phyloP scores from a whole-genome alignment of 2,329 filamentous ascomycete species.

The Penicillium sp. region DNA sequence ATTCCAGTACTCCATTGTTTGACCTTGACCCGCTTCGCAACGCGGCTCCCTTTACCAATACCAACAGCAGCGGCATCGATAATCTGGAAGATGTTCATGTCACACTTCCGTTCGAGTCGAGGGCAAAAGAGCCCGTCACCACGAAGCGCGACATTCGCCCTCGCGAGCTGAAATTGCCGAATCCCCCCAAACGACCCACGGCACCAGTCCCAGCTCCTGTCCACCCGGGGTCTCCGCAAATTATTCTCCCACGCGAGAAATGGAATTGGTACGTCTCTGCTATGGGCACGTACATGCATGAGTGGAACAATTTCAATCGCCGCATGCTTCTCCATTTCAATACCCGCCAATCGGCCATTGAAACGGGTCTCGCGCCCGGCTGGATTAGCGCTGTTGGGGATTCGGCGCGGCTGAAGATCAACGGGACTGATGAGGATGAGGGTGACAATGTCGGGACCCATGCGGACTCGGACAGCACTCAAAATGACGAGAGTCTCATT shows the following conservation, averaged over 20 bases:
- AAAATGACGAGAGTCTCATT: constrained; percentile 28
- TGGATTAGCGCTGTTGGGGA: constrained; percentile 53
- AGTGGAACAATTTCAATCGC: constrained; percentile 53
- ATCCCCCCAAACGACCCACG: constrained; percentile 48
- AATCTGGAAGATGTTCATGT: constrained; percentile 50
- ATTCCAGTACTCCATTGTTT: constrained; percentile 26
- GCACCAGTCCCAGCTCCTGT: constrained; percentile 24
- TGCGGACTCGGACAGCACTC: constrained; percentile 16
- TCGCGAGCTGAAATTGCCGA: constrained; percentile 45
- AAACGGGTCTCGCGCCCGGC: constrained; percentile 40
- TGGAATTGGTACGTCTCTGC: constrained; percentile 50
- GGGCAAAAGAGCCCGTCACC: constrained; percentile 42
- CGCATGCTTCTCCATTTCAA: constrained; percentile 53
- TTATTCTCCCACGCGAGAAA: constrained; percentile 41
- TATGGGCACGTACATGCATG: constrained; percentile 52
- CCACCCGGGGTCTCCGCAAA: constrained; percentile 28
- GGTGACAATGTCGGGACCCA: constrained; percentile 5
- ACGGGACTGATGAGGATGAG: constrained; percentile 23
- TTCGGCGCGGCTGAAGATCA: constrained; percentile 29
- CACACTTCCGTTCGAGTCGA: constrained; percentile 55
- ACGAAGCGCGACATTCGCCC: constrained; percentile 35
- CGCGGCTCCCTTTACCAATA: constrained; percentile 45
- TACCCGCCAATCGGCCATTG: constrained; percentile 45
- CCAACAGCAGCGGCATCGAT: constrained; percentile 46
- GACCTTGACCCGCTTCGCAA: constrained; percentile 49